These are phyloP conservation scores for Rhizopogon vesiculosus DNA, from an alignment of 768 basidiomycete species.

Conservation along the genomic window DNA sequence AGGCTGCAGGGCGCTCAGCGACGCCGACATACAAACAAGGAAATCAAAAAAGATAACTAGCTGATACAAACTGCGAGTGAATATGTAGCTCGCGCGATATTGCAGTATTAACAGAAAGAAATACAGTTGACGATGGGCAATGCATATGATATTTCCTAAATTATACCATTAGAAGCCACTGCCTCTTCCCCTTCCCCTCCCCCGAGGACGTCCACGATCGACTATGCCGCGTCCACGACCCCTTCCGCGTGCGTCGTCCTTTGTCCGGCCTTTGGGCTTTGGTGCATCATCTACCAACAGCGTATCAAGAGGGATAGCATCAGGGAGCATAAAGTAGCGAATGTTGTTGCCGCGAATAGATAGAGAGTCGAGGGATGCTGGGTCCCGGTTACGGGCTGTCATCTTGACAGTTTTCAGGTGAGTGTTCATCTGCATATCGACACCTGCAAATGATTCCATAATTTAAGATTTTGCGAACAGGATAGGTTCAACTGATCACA, in stretches of 20 bases:
- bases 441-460: constrained; percentile 49
- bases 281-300: constrained; percentile 97
- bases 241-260: constrained; percentile 71
- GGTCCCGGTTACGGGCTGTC: constrained; percentile 88
- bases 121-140: constrained; percentile 5
- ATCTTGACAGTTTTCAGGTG: constrained; percentile 97
- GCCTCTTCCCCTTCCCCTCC: constrained; percentile 49
- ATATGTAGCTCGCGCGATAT: constrained; percentile 11
- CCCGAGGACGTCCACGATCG: constrained; percentile 50
- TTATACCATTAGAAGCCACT: constrained; percentile 30
- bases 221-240: constrained; percentile 49
- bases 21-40: neutral
- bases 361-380: constrained; percentile 79
- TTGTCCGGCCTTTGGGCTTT: constrained; percentile 90
- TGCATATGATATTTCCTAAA: neutral
- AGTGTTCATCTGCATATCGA: constrained; percentile 99
- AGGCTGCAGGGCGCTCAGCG: neutral
- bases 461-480: neutral
- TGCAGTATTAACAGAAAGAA: constrained; percentile 18
- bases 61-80: constrained; percentile 17
- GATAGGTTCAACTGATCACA: neutral
- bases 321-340: constrained; percentile 96
- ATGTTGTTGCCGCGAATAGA: constrained; percentile 97
- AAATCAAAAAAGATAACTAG: constrained; percentile 6
- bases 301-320: constrained; percentile 94